A percentile compares a stretch with the other conserved stretches of the same genome.
phyloP scores from a whole-genome alignment of 2,329 filamentous ascomycete species.

The Aspergillus pseudoterreus region DNA sequence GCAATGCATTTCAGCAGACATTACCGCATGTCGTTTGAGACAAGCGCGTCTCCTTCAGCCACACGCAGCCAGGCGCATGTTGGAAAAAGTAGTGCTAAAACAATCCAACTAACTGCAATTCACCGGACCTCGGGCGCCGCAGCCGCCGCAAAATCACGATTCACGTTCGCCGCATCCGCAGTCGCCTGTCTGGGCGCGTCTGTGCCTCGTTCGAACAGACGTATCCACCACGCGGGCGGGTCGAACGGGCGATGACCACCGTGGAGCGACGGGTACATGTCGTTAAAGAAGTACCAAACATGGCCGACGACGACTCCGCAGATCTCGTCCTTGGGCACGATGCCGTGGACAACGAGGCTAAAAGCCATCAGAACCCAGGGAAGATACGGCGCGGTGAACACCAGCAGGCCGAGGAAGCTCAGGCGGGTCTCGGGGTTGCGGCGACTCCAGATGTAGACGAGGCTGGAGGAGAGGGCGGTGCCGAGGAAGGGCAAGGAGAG shows the following conservation, averaged over 20 bases:
- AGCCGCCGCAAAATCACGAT: constrained; percentile 31
- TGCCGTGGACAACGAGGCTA: constrained; percentile 84
- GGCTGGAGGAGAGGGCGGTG: constrained; percentile 83
- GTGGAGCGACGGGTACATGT: constrained; percentile 91
- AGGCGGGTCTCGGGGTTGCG: constrained; percentile 88
- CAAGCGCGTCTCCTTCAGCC: too few species aligned
- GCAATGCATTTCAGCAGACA: too few species aligned
- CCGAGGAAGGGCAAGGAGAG: constrained; percentile 92
- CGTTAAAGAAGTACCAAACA: constrained; percentile 96
- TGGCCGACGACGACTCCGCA: constrained; percentile 93
- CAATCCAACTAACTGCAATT: neutral
- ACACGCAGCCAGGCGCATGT: too few species aligned
- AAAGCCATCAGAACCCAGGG: constrained; percentile 96
- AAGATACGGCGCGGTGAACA: constrained; percentile 90
- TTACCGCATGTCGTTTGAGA: too few species aligned
- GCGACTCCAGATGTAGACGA: constrained; percentile 97
- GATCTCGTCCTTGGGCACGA: constrained; percentile 90
- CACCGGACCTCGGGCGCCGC: constrained; percentile 32
- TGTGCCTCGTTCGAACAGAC: constrained; percentile 62
- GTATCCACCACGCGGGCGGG: constrained; percentile 84
- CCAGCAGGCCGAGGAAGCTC: constrained; percentile 81
- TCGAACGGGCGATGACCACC: constrained; percentile 81
- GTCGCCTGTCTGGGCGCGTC: constrained; percentile 11
- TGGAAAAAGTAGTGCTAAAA: neutral
- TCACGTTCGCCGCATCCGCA: constrained; percentile 26